Evolutionary conservation across 306 rosid species (phyloP).

Genomic region (Dryas alaskensis): DNA sequence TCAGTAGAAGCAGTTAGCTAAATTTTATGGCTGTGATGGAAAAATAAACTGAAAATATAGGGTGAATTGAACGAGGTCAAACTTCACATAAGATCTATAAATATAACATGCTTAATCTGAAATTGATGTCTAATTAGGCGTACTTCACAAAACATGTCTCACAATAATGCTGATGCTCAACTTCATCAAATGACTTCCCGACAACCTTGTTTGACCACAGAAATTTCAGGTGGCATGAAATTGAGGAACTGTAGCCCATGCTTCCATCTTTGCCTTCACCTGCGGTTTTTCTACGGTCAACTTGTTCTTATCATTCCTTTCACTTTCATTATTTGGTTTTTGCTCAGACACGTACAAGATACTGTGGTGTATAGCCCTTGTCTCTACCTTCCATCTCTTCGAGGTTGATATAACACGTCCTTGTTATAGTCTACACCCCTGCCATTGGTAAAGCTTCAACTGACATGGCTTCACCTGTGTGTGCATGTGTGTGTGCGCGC

Average conservation of each 20-base stretch:
- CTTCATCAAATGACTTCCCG: background rate
- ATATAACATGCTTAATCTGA: background rate
- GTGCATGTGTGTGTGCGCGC: background rate
- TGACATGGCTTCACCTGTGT: slow-evolving; percentile 22
- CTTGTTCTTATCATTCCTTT: slow-evolving; percentile 25
- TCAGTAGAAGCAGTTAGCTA: background rate
- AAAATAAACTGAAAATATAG: background rate
- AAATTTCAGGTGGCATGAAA: background rate
- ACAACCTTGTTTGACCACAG: background rate
- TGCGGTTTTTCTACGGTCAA: slow-evolving; percentile 12
- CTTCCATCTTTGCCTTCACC: background rate
- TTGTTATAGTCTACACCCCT: slow-evolving; percentile 28
- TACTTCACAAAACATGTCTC: background rate
- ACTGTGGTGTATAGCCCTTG: slow-evolving; percentile 19
- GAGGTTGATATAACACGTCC: slow-evolving; percentile 18
- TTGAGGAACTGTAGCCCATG: background rate
- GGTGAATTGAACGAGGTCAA: background rate
- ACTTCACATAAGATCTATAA: background rate
- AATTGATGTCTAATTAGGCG: background rate
- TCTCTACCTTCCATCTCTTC: slow-evolving; percentile 25
- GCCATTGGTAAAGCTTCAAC: slow-evolving; percentile 51
- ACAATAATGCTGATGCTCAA: background rate
- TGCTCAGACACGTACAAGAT: slow-evolving; percentile 16
- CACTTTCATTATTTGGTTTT: background rate
- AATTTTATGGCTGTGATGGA: background rate